Conservation (phyloP, 1,284 basidiomycete genomes). For the Fomes fomentarius region DNA sequence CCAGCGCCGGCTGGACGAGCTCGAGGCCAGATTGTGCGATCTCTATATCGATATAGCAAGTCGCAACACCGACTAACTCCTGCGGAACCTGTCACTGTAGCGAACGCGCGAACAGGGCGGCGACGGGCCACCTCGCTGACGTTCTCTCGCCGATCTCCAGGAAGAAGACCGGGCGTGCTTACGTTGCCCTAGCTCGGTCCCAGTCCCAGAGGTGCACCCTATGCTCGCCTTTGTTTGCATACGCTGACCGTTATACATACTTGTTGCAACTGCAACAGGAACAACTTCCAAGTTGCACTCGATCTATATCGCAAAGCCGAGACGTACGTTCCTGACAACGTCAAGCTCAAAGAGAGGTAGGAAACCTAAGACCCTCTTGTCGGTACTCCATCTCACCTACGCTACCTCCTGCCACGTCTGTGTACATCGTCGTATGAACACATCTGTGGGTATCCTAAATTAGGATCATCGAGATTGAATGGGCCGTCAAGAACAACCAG, state of each 20-base stretch:
- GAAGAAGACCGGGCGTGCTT: slow-evolving; percentile 77
- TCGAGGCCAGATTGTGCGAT: slow-evolving; percentile 71
- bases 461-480: slow-evolving; percentile 78
- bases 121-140: slow-evolving; percentile 49
- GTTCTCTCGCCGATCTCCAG: slow-evolving; percentile 68
- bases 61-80: slow-evolving; percentile 9
- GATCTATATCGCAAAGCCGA: slow-evolving; percentile 78
- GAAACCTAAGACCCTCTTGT: slow-evolving; percentile 59
- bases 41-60: slow-evolving; percentile 20
- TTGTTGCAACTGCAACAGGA: slow-evolving; percentile 44
- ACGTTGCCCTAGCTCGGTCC: slow-evolving; percentile 73
- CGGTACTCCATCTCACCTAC: slow-evolving; percentile 13
- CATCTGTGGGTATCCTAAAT: neutral
- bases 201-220: slow-evolving; percentile 72
- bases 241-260: neutral
- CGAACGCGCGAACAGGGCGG: slow-evolving; percentile 60
- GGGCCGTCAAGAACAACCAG: slow-evolving; percentile 63
- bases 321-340: slow-evolving; percentile 75
- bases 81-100: slow-evolving; percentile 36
- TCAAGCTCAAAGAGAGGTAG: slow-evolving; percentile 82
- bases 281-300: slow-evolving; percentile 70
- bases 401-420: too few species aligned
- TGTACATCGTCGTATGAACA: neutral
- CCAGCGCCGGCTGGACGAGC: slow-evolving; percentile 60
- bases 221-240: neutral